phyloP scores from a whole-genome alignment of 306 rosid species.

The Rubus parviflorus region DNA sequence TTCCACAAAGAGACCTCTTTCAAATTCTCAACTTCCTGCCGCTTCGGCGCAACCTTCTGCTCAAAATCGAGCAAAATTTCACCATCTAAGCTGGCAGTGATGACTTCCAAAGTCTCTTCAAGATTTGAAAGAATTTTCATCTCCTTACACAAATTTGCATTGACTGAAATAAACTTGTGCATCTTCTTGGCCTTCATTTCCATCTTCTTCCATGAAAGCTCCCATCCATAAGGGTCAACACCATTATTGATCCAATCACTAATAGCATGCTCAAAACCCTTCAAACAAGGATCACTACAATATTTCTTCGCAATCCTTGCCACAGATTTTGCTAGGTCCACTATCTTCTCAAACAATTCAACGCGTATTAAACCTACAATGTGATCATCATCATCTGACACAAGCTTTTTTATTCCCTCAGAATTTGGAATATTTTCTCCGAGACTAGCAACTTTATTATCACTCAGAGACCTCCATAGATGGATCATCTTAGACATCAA shows the following conservation, averaged over 20 bases:
- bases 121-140: constrained; percentile 87
- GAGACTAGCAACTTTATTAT: constrained; percentile 66
- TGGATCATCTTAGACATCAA: constrained; percentile 91
- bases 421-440: constrained; percentile 78
- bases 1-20: constrained; percentile 76
- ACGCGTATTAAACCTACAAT: constrained; percentile 59
- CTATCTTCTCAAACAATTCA: constrained; percentile 71
- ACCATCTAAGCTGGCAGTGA: constrained; percentile 34
- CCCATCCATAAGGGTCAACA: constrained; percentile 70
- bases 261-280: constrained; percentile 57
- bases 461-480: constrained; percentile 79
- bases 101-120: constrained; percentile 66
- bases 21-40: constrained; percentile 72
- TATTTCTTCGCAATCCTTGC: constrained; percentile 70
- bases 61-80: constrained; percentile 61
- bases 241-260: constrained; percentile 53
- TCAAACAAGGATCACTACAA: constrained; percentile 73
- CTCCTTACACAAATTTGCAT: constrained; percentile 86
- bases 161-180: constrained; percentile 71
- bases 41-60: constrained; percentile 76
- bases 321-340: constrained; percentile 67
- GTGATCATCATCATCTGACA: constrained; percentile 73
- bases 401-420: constrained; percentile 70
- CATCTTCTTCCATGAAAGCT: constrained; percentile 70
- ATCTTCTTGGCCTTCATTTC: constrained; percentile 83